A percentile compares a stretch with the other conserved stretches of the same genome.
These are phyloP conservation scores for Myriosclerotinia scirpicola DNA, from an alignment of 2,329 filamentous ascomycete species.

Conservation along the genomic window DNA sequence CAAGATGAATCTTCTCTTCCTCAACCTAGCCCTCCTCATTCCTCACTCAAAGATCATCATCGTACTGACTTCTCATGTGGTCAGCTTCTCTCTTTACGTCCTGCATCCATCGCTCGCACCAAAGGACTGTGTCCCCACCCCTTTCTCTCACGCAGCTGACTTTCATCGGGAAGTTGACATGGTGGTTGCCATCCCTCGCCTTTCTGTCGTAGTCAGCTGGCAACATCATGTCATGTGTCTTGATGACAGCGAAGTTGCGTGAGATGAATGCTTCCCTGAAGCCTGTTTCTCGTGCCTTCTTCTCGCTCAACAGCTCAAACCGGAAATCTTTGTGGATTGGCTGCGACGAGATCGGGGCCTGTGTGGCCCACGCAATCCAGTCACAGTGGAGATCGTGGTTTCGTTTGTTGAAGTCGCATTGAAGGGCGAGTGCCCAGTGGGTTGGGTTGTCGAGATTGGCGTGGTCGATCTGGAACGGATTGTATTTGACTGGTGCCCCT, in stretches of 20 bases:
- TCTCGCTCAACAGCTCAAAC: background rate
- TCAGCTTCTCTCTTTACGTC: background rate
- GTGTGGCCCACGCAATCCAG: accelerated
- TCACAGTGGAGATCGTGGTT: accelerated
- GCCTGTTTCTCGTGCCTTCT: background rate
- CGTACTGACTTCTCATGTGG: too few relatives aligned
- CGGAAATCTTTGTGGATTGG: background rate
- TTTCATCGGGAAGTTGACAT: background rate
- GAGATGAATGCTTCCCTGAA: too few relatives aligned
- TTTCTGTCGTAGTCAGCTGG: background rate
- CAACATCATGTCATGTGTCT: background rate
- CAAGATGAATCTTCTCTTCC: too few relatives aligned
- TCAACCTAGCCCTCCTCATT: background rate
- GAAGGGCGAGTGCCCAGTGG: background rate
- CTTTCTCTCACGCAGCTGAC: background rate
- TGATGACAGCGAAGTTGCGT: accelerated
- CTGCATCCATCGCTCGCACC: background rate
- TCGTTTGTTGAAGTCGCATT: background rate
- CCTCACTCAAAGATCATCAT: background rate
- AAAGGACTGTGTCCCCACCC: background rate
- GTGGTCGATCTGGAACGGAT: background rate
- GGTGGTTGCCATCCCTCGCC: accelerated
- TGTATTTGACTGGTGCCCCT: background rate
- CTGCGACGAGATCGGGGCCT: background rate
- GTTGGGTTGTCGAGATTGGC: background rate